phyloP scores from a whole-genome alignment of 2,329 filamentous ascomycete species.

The Paraphoma chrysanthemicola region DNA sequence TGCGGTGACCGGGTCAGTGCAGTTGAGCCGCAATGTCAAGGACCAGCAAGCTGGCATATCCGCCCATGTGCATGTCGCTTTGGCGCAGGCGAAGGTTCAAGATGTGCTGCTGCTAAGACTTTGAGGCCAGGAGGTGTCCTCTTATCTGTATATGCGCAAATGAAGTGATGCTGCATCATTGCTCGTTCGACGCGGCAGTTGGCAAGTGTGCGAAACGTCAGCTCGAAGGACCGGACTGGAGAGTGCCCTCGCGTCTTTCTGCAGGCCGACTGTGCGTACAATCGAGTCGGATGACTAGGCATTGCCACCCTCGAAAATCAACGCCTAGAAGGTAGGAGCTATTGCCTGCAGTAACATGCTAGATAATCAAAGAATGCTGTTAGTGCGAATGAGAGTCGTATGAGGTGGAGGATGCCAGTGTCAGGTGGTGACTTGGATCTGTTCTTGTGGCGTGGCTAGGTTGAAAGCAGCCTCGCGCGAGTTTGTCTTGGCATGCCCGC shows the following conservation, averaged over 20 bases:
- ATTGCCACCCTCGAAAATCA: no score
- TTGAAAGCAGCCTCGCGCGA: neutral
- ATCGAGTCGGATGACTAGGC: no score
- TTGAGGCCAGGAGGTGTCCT: neutral
- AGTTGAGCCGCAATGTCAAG: conserved; percentile 27
- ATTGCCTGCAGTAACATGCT: neutral
- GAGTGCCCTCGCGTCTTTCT: no score
- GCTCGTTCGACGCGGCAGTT: neutral
- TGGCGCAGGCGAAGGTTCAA: neutral
- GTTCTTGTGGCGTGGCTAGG: neutral
- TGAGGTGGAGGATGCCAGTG: neutral
- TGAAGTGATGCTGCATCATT: neutral
- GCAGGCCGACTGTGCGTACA: no score
- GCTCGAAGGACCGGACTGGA: no score
- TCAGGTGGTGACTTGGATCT: neutral
- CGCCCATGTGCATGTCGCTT: neutral
- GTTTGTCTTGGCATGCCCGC: neutral
- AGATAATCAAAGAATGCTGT: neutral
- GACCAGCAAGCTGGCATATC: conserved; percentile 1
- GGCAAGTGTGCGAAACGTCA: neutral
- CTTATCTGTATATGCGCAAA: neutral
- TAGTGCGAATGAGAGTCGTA: neutral
- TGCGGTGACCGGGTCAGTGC: conserved; percentile 18
- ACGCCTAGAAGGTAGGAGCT: neutral
- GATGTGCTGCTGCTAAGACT: neutral